Percentiles rank a stretch among this genome's conserved stretches.
Evolutionary conservation across 1,139 yeast genomes (phyloP).

Genomic region (Yamadazyma sp.): DNA sequence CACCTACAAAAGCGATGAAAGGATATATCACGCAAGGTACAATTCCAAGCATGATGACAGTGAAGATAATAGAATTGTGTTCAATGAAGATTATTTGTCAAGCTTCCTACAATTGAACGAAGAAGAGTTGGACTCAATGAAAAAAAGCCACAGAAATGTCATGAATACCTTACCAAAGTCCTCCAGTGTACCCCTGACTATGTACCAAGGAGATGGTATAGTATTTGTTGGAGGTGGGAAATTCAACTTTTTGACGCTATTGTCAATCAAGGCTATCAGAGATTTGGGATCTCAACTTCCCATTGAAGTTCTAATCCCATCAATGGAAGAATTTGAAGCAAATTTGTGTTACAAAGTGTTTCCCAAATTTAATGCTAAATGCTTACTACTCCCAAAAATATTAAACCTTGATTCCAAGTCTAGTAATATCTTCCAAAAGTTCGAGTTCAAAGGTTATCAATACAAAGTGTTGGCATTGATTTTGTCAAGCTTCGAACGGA

Average conservation of each 20-base stretch:
- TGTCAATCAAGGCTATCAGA: slow-evolving; percentile 65
- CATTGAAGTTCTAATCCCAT: slow-evolving; percentile 75
- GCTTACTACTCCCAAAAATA: slow-evolving; percentile 42
- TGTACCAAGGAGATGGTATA: slow-evolving; percentile 69
- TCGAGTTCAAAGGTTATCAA: slow-evolving; percentile 60
- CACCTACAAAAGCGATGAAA: slow-evolving; percentile 34
- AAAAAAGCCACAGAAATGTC: slow-evolving; percentile 51
- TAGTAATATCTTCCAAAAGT: slow-evolving; percentile 14
- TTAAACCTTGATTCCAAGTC: slow-evolving; percentile 36
- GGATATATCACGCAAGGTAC: slow-evolving; percentile 53
- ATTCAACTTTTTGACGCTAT: slow-evolving; percentile 69
- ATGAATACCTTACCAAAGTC: slow-evolving; percentile 47
- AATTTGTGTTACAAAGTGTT: slow-evolving; percentile 64
- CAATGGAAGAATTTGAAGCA: slow-evolving; percentile 65
- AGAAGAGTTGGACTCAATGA: slow-evolving; percentile 40
- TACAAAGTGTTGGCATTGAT: slow-evolving; percentile 75
- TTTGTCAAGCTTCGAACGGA: slow-evolving; percentile 74
- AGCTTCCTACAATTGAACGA: slow-evolving; percentile 53
- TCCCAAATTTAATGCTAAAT: slow-evolving; percentile 68
- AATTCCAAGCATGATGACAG: slow-evolving; percentile 30
- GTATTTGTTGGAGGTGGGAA: slow-evolving; percentile 58
- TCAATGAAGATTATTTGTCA: slow-evolving; percentile 49
- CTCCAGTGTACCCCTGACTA: slow-evolving; percentile 37
- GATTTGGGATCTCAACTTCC: slow-evolving; percentile 66
- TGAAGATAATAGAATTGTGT: slow-evolving; percentile 24